These are phyloP conservation scores for Rhinocladiella mackenziei DNA, from an alignment of 2,329 filamentous ascomycete genomes.

Conservation along the genomic window DNA sequence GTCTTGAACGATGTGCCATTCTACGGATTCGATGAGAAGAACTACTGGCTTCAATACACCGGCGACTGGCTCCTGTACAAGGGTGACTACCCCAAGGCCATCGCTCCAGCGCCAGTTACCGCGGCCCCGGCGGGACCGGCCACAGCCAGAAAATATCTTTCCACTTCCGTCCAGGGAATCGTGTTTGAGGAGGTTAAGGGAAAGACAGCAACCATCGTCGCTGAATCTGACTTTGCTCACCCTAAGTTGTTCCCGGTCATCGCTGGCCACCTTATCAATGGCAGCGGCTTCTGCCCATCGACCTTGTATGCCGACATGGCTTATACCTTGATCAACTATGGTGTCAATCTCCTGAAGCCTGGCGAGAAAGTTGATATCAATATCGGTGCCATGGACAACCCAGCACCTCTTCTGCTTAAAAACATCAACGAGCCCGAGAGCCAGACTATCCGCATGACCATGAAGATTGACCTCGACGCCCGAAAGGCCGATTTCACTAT, in stretches of 20 bases:
- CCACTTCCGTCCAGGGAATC: slow-evolving; percentile 62
- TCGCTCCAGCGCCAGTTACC: slow-evolving; percentile 37
- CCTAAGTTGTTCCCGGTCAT: slow-evolving; percentile 60
- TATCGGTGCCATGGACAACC: slow-evolving; percentile 31
- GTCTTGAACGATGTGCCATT: slow-evolving; percentile 62
- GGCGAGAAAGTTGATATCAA: slow-evolving; percentile 30
- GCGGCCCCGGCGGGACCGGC: slow-evolving; percentile 40
- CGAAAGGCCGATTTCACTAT: slow-evolving; percentile 29
- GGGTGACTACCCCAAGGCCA: slow-evolving; percentile 49
- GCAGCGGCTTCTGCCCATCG: slow-evolving; percentile 62
- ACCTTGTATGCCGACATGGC: slow-evolving; percentile 61
- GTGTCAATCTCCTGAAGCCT: slow-evolving; percentile 27
- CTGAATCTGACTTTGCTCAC: slow-evolving; percentile 63
- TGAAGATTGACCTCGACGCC: slow-evolving; percentile 29
- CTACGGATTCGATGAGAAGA: slow-evolving; percentile 67
- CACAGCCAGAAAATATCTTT: slow-evolving; percentile 55
- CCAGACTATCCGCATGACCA: slow-evolving; percentile 26
- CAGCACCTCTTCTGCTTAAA: slow-evolving; percentile 29
- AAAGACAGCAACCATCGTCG: slow-evolving; percentile 56
- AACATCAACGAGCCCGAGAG: slow-evolving; percentile 29
- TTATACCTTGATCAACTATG: slow-evolving; percentile 61
- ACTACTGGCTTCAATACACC: slow-evolving; percentile 67
- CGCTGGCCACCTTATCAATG: slow-evolving; percentile 65
- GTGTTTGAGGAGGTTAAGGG: slow-evolving; percentile 60
- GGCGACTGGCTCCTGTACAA: slow-evolving; percentile 71